Conservation (phyloP, 1,139 yeast species). For the Komagataea norvegica region DNA sequence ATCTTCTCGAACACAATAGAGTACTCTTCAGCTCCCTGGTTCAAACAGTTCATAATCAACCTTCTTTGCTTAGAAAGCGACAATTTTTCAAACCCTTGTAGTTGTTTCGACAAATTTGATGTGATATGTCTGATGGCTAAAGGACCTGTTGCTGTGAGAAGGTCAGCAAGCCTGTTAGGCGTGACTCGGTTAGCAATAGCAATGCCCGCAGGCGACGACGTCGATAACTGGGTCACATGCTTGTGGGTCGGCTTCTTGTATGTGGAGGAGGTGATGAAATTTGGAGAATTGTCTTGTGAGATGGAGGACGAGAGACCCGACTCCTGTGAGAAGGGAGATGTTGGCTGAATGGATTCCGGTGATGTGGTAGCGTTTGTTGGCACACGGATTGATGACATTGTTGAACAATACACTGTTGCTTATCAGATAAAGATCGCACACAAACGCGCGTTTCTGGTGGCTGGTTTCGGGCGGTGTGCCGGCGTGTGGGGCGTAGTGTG, state of each 20-base stretch:
- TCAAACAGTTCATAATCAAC: constrained; percentile 84
- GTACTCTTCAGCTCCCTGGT: constrained; percentile 58
- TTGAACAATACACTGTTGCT: not conserved
- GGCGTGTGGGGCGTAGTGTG: no score
- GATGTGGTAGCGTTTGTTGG: constrained; percentile 10
- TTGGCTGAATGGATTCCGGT: constrained; percentile 24
- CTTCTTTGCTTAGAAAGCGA: constrained; percentile 87
- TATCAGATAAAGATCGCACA: constrained; percentile 1
- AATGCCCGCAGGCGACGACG: constrained; percentile 83
- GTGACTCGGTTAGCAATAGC: constrained; percentile 88
- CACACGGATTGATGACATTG: not conserved
- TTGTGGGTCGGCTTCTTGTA: constrained; percentile 25
- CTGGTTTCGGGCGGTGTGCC: no score
- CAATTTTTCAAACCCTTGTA: constrained; percentile 72
- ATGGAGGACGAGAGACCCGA: constrained; percentile 20
- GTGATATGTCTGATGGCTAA: constrained; percentile 89
- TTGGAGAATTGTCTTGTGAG: constrained; percentile 22
- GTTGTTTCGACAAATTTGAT: constrained; percentile 66
- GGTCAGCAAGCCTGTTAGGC: constrained; percentile 66
- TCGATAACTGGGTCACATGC: constrained; percentile 42
- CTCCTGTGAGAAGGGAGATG: constrained; percentile 24
- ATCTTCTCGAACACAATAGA: constrained; percentile 82
- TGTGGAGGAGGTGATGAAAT: constrained; percentile 24
- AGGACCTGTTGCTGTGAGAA: constrained; percentile 75
- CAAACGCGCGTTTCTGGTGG: not conserved